phyloP scores from a whole-genome alignment of 306 rosid genomes.

The Astragalus membranaceus region DNA sequence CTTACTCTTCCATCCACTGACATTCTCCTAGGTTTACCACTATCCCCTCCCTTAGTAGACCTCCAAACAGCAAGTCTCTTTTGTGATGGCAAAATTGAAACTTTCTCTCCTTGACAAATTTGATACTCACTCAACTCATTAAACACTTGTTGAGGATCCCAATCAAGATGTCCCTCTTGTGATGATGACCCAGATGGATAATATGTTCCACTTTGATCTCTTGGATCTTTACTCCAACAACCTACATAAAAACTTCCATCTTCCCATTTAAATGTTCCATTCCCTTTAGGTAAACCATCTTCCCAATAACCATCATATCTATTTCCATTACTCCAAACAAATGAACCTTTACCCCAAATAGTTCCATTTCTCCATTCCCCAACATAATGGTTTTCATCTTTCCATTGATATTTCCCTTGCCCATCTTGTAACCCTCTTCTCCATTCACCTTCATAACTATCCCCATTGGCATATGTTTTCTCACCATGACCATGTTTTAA shows the following conservation, averaged over 20 bases:
- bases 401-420: conserved; percentile 69
- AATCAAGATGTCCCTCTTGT: conserved; percentile 44
- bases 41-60: conserved; percentile 55
- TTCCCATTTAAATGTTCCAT: conserved; percentile 61
- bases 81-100: conserved; percentile 72
- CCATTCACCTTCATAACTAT: conserved; percentile 82
- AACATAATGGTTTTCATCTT: conserved; percentile 39
- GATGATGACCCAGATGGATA: conserved; percentile 45
- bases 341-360: conserved; percentile 67
- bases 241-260: conserved; percentile 80
- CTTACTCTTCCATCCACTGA: conserved; percentile 73
- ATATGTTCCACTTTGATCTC: conserved; percentile 73
- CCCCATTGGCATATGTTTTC: conserved; percentile 49
- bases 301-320: conserved; percentile 78
- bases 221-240: conserved; percentile 70
- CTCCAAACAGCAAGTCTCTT: conserved; percentile 85
- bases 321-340: conserved; percentile 66
- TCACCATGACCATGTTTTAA: conserved; percentile 71
- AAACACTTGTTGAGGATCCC: conserved; percentile 75
- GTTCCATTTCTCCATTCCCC: conserved; percentile 89
- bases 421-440: conserved; percentile 69
- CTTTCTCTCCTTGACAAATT: conserved; percentile 63
- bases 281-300: conserved; percentile 64
- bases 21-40: conserved; percentile 47
- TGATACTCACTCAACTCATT: conserved; percentile 31